Evolutionary conservation across 352 stramenopile genomes (phyloP).

Genomic region (Globisporangium parvum): DNA sequence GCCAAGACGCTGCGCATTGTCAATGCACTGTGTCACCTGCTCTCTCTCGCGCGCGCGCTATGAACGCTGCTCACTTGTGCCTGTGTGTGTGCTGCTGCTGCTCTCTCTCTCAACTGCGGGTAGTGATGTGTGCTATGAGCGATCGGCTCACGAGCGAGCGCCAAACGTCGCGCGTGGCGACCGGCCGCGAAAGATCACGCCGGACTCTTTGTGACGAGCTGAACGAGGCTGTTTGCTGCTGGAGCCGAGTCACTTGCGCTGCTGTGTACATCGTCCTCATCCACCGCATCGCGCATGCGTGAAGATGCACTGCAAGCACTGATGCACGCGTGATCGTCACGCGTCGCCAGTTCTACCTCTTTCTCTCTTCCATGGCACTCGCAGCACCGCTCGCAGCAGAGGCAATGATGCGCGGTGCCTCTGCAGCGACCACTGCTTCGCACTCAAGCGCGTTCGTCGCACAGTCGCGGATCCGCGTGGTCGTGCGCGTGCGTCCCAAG

Average conservation of each 20-base stretch:
- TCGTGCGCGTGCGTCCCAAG: constrained; percentile 40
- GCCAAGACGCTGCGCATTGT: constrained; percentile 70
- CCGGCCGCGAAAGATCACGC: constrained; percentile 16
- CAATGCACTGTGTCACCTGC: background rate
- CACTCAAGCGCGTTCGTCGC: constrained; percentile 2
- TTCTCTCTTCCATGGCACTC: too few species aligned
- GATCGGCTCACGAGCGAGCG: constrained; percentile 13
- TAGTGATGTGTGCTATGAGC: background rate
- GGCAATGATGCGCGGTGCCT: background rate
- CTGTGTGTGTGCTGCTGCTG: background rate
- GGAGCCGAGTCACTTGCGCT: too few species aligned
- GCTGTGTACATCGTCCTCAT: too few species aligned
- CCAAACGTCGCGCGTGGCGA: constrained; percentile 43
- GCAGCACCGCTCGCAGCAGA: background rate
- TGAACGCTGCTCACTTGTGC: background rate
- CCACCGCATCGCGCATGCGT: too few species aligned
- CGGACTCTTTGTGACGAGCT: too few species aligned
- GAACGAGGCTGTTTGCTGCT: too few species aligned
- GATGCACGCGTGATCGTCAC: too few species aligned
- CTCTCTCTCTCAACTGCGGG: too few species aligned
- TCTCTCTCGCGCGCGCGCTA: background rate
- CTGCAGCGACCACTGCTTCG: background rate
- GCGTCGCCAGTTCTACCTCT: too few species aligned
- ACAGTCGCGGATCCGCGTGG: constrained; percentile 35
- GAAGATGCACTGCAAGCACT: too few species aligned